These are phyloP conservation scores for Cicer bijugum DNA, from an alignment of 306 rosid genomes.

Conservation along the genomic window DNA sequence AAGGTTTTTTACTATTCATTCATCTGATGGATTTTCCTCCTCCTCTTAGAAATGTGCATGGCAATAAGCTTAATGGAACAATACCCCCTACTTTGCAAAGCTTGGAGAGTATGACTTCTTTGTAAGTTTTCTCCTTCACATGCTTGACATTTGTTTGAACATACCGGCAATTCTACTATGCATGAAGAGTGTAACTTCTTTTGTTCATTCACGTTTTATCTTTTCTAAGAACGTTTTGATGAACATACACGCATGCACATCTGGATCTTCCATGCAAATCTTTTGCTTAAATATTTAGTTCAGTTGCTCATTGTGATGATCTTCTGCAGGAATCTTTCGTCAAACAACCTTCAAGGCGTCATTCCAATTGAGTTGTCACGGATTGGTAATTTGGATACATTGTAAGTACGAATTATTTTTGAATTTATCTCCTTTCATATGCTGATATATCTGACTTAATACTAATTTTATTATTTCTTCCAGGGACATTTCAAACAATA, in stretches of 20 bases:
- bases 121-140: conserved; percentile 61
- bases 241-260: conserved; percentile 11
- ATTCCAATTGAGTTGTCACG: conserved; percentile 93
- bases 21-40: conserved; percentile 6
- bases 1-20: background rate
- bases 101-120: conserved; percentile 93
- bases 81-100: conserved; percentile 74
- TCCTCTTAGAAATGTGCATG: conserved; percentile 62
- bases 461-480: conserved; percentile 40
- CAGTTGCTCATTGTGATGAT: conserved; percentile 13
- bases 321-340: conserved; percentile 78
- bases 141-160: background rate
- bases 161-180: background rate
- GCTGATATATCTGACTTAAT: background rate
- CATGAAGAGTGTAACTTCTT: background rate
- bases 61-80: conserved; percentile 86
- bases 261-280: background rate
- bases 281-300: background rate
- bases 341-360: conserved; percentile 71
- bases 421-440: background rate
- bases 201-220: background rate
- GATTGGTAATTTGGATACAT: conserved; percentile 90
- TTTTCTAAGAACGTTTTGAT: background rate
- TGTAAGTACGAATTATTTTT: conserved; percentile 61
- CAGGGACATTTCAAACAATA: conserved; percentile 90